Percentiles rank a stretch among this genome's conserved stretches.
Conservation (phyloP, 225 moss, liverwort and hornwort species). For the Anthoceros angustus region DNA sequence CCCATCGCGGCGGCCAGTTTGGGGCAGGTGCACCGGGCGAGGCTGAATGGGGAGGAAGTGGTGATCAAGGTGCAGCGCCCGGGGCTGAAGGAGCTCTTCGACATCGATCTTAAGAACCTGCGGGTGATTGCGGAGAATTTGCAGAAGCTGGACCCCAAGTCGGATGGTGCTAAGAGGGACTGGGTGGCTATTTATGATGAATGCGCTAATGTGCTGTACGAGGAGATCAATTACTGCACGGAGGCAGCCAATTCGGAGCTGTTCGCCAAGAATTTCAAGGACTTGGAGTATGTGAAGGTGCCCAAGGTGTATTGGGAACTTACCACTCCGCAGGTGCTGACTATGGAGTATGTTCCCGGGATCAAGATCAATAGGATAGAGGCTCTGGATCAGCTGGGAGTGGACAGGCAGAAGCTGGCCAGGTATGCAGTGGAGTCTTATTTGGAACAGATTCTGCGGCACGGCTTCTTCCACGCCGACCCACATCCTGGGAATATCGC, state of each 20-base stretch:
- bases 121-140: slow-evolving; percentile 92
- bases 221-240: slow-evolving; percentile 93
- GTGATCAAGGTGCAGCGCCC: slow-evolving; percentile 96
- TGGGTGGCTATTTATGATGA: slow-evolving; percentile 99
- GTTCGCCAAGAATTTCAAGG: slow-evolving; percentile 79
- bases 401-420: slow-evolving; percentile 85
- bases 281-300: slow-evolving; percentile 65
- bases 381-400: slow-evolving; percentile 87
- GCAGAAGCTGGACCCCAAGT: slow-evolving; percentile 93
- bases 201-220: slow-evolving; percentile 82
- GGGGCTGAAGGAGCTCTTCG: slow-evolving; percentile 93
- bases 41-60: slow-evolving; percentile 70
- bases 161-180: slow-evolving; percentile 96
- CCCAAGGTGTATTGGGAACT: slow-evolving; percentile 61
- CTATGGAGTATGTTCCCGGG: slow-evolving; percentile 99
- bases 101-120: slow-evolving; percentile 90
- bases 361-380: slow-evolving; percentile 85
- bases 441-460: slow-evolving; percentile 93
- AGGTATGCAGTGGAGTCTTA: slow-evolving; percentile 91
- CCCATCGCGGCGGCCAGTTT: slow-evolving; percentile 99
- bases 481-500: slow-evolving; percentile 98
- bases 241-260: slow-evolving; percentile 80
- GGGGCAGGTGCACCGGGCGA: slow-evolving; percentile 93
- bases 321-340: slow-evolving; percentile 84
- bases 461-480: slow-evolving; percentile 98